phyloP scores from a whole-genome alignment of 306 rosid species.

The Fagus crenata region DNA sequence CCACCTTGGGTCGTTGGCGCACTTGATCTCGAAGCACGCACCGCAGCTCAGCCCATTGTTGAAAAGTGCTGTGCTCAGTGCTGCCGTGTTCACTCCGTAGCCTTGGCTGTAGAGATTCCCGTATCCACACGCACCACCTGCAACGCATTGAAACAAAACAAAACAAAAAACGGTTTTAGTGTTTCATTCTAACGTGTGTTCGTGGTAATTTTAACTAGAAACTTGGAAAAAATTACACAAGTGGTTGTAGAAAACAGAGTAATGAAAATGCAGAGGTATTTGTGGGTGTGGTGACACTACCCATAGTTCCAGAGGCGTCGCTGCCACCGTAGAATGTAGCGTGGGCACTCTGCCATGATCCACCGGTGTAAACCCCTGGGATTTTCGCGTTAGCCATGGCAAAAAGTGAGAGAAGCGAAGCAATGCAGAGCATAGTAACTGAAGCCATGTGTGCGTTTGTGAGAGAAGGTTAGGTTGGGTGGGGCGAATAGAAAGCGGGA shows the following conservation, averaged over 20 bases:
- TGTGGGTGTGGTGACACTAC: conserved; percentile 24
- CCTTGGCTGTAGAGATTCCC: conserved; percentile 97
- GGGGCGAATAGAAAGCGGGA: conserved; percentile 41
- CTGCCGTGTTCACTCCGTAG: conserved; percentile 89
- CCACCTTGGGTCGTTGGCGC: conserved; percentile 73
- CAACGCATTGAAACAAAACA: background rate
- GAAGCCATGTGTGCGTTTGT: conserved; percentile 46
- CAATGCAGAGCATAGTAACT: conserved; percentile 45
- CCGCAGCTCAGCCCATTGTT: conserved; percentile 89
- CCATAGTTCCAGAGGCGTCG: conserved; percentile 99
- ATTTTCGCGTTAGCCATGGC: conserved; percentile 53
- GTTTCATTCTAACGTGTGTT: background rate
- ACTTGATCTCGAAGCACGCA: conserved; percentile 85
- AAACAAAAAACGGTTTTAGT: background rate
- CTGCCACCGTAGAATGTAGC: conserved; percentile 98
- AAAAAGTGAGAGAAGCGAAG: conserved; percentile 46
- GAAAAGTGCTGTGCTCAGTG: conserved; percentile 90
- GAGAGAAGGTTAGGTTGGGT: background rate
- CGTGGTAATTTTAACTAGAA: background rate
- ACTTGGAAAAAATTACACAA: background rate
- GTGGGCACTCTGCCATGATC: conserved; percentile 79
- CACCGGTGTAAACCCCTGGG: conserved; percentile 73
- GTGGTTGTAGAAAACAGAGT: background rate
- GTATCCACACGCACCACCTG: conserved; percentile 95
- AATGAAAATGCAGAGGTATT: background rate